phyloP scores from a whole-genome alignment of 176 grass and related monocot species.

The Oropetium thomaeum region DNA sequence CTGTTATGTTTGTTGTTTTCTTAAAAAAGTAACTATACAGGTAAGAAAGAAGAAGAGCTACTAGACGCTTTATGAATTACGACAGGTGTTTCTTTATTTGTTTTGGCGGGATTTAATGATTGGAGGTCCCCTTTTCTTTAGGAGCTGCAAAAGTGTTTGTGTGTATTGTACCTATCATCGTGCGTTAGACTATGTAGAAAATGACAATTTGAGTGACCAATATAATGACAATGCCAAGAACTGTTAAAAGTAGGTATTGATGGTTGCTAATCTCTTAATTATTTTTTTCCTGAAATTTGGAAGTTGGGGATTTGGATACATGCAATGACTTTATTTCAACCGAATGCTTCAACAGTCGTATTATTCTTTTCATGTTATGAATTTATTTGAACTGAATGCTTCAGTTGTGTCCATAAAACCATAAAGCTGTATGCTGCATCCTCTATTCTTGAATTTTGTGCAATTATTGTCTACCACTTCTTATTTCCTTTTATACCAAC shows the following conservation, averaged over 20 bases:
- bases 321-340: not conserved
- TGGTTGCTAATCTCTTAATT: not conserved
- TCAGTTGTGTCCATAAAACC: conserved; percentile 10
- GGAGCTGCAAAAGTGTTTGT: not conserved
- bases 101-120: too few species aligned
- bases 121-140: not conserved
- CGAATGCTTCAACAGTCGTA: not conserved
- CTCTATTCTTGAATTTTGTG: not conserved
- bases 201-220: not conserved
- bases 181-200: not conserved
- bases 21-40: too few species aligned
- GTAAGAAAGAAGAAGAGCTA: too few species aligned
- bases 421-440: not conserved
- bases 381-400: conserved; percentile 4
- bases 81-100: too few species aligned
- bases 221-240: not conserved
- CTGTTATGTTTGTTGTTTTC: too few species aligned
- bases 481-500: conserved; percentile 42
- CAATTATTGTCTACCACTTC: conserved; percentile 9
- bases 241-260: conserved; percentile 7
- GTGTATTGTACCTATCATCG: not conserved
- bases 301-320: not conserved
- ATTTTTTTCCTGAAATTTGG: not conserved
- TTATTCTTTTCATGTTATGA: not conserved
- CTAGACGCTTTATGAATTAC: too few species aligned